Conservation (phyloP, 169 alveolate genomes). For the Plasmodium sp. region DNA sequence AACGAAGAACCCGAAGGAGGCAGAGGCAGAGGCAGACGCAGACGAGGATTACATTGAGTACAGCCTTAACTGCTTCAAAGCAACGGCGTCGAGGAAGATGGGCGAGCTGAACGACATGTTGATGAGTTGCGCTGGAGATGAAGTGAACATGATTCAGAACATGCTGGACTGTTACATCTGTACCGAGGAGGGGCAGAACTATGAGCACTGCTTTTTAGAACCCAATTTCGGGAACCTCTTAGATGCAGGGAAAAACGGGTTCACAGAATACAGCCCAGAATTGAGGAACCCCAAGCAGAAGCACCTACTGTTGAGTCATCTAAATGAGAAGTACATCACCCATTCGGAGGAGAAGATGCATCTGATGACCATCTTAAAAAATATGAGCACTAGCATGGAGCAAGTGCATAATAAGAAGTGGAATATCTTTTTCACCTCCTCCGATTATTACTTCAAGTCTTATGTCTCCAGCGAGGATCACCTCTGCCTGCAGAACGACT, state of each 20-base stretch:
- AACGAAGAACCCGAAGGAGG: neutral
- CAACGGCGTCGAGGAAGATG: neutral
- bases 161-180: neutral
- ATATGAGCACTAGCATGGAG: slow-evolving; percentile 10
- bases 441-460: slow-evolving; percentile 32
- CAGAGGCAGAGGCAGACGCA: neutral
- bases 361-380: slow-evolving; percentile 7
- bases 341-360: slow-evolving; percentile 4
- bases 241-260: neutral
- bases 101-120: neutral
- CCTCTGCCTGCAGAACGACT: neutral
- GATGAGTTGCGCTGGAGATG: neutral
- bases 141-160: neutral
- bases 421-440: slow-evolving; percentile 23
- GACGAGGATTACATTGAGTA: slow-evolving; percentile 28
- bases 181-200: neutral
- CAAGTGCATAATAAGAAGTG: slow-evolving; percentile 19
- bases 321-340: slow-evolving; percentile 34
- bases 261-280: neutral
- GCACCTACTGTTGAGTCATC: neutral
- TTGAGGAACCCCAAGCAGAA: slow-evolving; percentile 5
- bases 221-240: neutral
- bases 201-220: slow-evolving; percentile 1
- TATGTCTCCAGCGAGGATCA: slow-evolving; percentile 17
- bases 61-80: slow-evolving; percentile 1